phyloP scores from a whole-genome alignment of 2,329 filamentous ascomycete species.

The Talaromyces amestolkiae region DNA sequence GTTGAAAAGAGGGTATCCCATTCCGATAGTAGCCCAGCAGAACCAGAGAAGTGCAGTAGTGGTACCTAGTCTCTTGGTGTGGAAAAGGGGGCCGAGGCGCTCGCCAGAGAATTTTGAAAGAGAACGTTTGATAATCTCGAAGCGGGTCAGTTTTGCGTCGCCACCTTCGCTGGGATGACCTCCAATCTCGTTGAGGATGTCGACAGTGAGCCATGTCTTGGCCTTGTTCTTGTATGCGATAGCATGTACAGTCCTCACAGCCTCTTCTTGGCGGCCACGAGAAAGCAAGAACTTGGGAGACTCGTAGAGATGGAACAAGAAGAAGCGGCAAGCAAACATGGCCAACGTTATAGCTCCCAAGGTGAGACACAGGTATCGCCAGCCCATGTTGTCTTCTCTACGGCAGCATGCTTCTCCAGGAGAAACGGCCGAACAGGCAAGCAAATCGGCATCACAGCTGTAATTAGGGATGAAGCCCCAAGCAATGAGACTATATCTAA shows the following conservation, averaged over 20 bases:
- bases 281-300: slow-evolving; percentile 81
- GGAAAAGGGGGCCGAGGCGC: slow-evolving; percentile 64
- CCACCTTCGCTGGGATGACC: slow-evolving; percentile 46
- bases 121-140: slow-evolving; percentile 57
- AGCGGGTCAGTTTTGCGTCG: slow-evolving; percentile 41
- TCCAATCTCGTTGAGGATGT: slow-evolving; percentile 58
- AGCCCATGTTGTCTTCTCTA: slow-evolving; percentile 63
- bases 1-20: slow-evolving; percentile 87
- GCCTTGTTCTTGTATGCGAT: slow-evolving; percentile 68
- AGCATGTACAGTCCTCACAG: slow-evolving; percentile 74
- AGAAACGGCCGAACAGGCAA: slow-evolving; percentile 31
- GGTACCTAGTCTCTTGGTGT: slow-evolving; percentile 46
- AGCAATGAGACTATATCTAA: slow-evolving; percentile 50
- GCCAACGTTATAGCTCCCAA: slow-evolving; percentile 69
- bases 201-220: slow-evolving; percentile 74
- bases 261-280: slow-evolving; percentile 72
- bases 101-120: slow-evolving; percentile 65
- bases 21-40: slow-evolving; percentile 77
- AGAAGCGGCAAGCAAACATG: slow-evolving; percentile 77
- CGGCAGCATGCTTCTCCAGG: slow-evolving; percentile 40
- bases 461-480: slow-evolving; percentile 74
- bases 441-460: slow-evolving; percentile 46
- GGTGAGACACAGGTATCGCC: slow-evolving; percentile 70
- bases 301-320: slow-evolving; percentile 77
- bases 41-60: slow-evolving; percentile 65